Evolutionary conservation across 768 basidiomycete genomes (phyloP).

Genomic region (Neoboletus magnificus): DNA sequence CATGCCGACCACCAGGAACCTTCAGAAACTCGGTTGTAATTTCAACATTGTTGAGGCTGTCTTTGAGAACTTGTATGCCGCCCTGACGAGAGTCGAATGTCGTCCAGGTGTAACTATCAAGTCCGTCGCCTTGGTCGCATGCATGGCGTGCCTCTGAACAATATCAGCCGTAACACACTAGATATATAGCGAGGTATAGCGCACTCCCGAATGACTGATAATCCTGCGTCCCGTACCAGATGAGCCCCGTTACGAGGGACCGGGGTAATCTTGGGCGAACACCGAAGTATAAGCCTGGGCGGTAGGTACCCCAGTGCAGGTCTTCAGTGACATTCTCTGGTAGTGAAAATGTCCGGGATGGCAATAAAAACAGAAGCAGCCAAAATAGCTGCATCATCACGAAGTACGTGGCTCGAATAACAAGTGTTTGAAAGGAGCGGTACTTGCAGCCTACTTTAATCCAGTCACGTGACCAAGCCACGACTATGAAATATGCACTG

Average conservation of each 20-base stretch:
- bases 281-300: constrained; percentile 95
- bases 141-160: constrained; percentile 71
- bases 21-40: constrained; percentile 86
- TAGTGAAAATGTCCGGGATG: constrained; percentile 15
- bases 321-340: constrained; percentile 37
- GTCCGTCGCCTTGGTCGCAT: constrained; percentile 82
- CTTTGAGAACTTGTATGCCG: constrained; percentile 80
- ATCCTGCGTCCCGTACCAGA: constrained; percentile 92
- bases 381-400: constrained; percentile 22
- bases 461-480: background rate
- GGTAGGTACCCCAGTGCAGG: constrained; percentile 72
- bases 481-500: too few species aligned
- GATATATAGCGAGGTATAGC: constrained; percentile 27
- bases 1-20: constrained; percentile 74
- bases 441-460: too few species aligned
- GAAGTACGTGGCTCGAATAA: background rate
- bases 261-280: constrained; percentile 80
- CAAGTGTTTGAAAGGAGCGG: background rate
- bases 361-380: constrained; percentile 27
- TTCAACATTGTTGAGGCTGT: constrained; percentile 78
- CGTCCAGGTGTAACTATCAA: constrained; percentile 84
- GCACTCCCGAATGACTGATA: constrained; percentile 66
- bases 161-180: constrained; percentile 1
- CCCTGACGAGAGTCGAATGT: constrained; percentile 83
- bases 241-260: constrained; percentile 88